Conservation (phyloP, 805 yeast species). For the Saccharomycopsis selenospora region DNA sequence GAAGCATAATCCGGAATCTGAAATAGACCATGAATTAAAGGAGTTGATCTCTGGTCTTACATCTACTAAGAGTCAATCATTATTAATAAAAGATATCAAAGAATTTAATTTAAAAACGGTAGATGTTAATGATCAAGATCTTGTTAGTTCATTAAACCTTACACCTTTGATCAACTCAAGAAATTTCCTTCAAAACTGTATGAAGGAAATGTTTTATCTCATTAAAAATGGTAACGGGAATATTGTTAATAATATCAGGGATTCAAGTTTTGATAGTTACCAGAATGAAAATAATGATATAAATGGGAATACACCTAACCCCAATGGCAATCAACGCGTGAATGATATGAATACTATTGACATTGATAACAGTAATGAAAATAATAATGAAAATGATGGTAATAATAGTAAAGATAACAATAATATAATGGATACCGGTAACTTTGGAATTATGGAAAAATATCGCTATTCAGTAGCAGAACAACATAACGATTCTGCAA, state of each 20-base stretch:
- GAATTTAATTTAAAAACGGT: slow-evolving; percentile 8
- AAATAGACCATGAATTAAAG: slow-evolving; percentile 14
- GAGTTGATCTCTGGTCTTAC: slow-evolving; percentile 13
- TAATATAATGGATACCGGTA: slow-evolving; percentile 2
- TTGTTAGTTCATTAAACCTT: slow-evolving; percentile 12
- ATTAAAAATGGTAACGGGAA: slow-evolving; percentile 20
- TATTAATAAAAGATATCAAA: slow-evolving; percentile 16
- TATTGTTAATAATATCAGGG: slow-evolving; percentile 16
- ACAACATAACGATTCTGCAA: slow-evolving; percentile 12
- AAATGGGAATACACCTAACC: neutral
- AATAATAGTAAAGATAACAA: slow-evolving; percentile 1
- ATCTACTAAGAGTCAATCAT: slow-evolving; percentile 13
- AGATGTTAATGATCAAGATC: neutral
- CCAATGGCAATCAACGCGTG: neutral
- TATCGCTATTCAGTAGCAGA: slow-evolving; percentile 15
- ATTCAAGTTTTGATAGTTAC: slow-evolving; percentile 7
- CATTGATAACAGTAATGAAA: slow-evolving; percentile 7
- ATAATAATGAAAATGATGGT: neutral
- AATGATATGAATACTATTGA: neutral
- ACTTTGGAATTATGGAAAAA: slow-evolving; percentile 16
- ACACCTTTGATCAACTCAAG: slow-evolving; percentile 25
- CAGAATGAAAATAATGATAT: slow-evolving; percentile 1
- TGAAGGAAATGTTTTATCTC: slow-evolving; percentile 27
- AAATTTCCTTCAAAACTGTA: slow-evolving; percentile 25
- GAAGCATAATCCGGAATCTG: neutral